Conservation (phyloP, 371 early-diverging fungal genomes). For the Rhizopus delemar region DNA sequence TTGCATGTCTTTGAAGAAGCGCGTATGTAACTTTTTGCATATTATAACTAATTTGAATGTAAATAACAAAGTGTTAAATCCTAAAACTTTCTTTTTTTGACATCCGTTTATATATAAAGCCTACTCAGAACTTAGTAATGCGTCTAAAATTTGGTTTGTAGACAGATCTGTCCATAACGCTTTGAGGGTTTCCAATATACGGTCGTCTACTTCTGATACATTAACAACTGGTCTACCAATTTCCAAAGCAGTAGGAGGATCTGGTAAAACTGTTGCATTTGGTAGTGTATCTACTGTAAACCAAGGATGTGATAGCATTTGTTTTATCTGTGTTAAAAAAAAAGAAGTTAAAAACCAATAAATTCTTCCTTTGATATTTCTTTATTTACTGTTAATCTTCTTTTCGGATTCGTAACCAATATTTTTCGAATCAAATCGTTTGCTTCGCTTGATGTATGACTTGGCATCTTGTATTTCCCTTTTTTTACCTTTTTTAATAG, state of each 20-base stretch:
- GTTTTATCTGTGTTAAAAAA: slow-evolving; percentile 37
- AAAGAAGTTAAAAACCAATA: neutral
- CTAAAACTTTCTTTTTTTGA: neutral
- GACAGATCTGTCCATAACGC: slow-evolving; percentile 49
- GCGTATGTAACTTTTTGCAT: slow-evolving; percentile 58
- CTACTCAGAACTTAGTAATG: slow-evolving; percentile 46
- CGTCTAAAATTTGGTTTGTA: slow-evolving; percentile 33
- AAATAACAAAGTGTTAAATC: neutral
- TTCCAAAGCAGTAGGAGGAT: slow-evolving; percentile 43
- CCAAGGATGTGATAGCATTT: slow-evolving; percentile 49
- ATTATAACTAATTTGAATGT: slow-evolving; percentile 31
- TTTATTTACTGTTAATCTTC: slow-evolving; percentile 46
- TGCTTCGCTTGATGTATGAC: slow-evolving; percentile 61
- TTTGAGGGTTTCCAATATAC: slow-evolving; percentile 46
- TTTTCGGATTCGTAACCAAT: slow-evolving; percentile 42
- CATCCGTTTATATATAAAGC: neutral
- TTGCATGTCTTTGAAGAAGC: slow-evolving; percentile 44
- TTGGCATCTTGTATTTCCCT: slow-evolving; percentile 63
- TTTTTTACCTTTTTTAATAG: slow-evolving; percentile 70
- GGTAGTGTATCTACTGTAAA: slow-evolving; percentile 36
- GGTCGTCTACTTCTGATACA: slow-evolving; percentile 44
- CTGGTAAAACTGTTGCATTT: slow-evolving; percentile 38
- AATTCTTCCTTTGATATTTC: neutral
- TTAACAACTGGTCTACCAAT: slow-evolving; percentile 40
- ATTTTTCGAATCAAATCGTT: slow-evolving; percentile 57